Evolutionary conservation across 192 early-diverging fungal species (phyloP).

Genomic region (Ambispora gerdemannii): DNA sequence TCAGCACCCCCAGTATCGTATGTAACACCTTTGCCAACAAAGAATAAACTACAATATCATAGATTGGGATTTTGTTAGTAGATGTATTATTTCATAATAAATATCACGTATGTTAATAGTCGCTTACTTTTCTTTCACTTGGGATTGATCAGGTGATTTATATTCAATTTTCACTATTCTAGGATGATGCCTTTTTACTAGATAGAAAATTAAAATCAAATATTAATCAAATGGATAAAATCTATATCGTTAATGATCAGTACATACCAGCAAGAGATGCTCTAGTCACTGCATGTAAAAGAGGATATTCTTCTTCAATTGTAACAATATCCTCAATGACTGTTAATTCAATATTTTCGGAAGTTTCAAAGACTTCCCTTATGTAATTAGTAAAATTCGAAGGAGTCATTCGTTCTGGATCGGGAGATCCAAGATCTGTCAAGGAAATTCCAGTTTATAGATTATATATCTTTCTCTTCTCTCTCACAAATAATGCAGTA

Average conservation of each 20-base stretch:
- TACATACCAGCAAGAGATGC: slow-evolving; percentile 63
- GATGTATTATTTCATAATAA: background rate
- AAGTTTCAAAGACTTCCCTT: slow-evolving; percentile 53
- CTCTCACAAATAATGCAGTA: no score
- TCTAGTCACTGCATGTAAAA: slow-evolving; percentile 75
- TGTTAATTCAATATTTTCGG: slow-evolving; percentile 54
- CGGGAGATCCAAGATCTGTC: slow-evolving; percentile 77
- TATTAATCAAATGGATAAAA: slow-evolving; percentile 14
- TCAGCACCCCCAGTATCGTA: slow-evolving; percentile 90
- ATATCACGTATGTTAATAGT: background rate
- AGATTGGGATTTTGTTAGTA: background rate
- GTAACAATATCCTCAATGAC: slow-evolving; percentile 65
- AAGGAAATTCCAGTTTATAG: background rate
- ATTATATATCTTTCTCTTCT: background rate
- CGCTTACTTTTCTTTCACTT: slow-evolving; percentile 73
- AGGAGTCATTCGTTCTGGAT: slow-evolving; percentile 87
- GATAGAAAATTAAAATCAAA: background rate
- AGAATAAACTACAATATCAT: slow-evolving; percentile 56
- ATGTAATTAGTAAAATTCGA: slow-evolving; percentile 68
- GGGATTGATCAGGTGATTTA: slow-evolving; percentile 60
- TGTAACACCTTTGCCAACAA: slow-evolving; percentile 89
- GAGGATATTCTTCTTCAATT: slow-evolving; percentile 77
- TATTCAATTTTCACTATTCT: slow-evolving; percentile 67
- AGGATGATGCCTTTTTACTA: slow-evolving; percentile 63
- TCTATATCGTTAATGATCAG: background rate